These are phyloP conservation scores for Thraustochytrium striatum DNA, from an alignment of 352 stramenopile species.

Conservation along the genomic window DNA sequence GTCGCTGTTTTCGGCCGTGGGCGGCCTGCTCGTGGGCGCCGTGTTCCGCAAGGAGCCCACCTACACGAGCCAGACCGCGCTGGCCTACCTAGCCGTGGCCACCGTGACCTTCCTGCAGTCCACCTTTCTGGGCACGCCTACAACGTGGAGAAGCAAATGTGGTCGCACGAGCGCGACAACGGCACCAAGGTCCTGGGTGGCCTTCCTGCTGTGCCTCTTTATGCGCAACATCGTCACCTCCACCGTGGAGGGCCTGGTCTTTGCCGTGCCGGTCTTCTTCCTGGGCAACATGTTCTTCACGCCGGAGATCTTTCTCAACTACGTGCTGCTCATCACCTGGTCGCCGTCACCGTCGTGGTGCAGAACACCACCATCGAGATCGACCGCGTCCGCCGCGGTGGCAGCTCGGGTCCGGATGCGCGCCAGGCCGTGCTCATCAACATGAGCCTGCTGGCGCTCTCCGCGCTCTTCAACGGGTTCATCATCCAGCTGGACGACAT, in stretches of 20 bases:
- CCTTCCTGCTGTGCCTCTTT: constrained; percentile 40
- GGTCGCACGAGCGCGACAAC: not conserved
- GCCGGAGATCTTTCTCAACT: not conserved
- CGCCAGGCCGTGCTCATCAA: constrained; percentile 38
- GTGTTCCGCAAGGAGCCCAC: constrained; percentile 5
- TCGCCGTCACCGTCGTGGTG: not conserved
- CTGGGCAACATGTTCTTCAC: constrained; percentile 18
- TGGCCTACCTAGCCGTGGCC: constrained; percentile 9
- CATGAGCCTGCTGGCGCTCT: constrained; percentile 34
- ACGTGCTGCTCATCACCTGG: constrained; percentile 40
- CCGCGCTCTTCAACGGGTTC: constrained; percentile 38
- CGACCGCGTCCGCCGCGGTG: constrained; percentile 20
- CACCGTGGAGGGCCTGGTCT: constrained; percentile 31
- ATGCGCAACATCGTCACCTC: constrained; percentile 23
- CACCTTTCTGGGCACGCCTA: constrained; percentile 43
- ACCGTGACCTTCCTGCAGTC: constrained; percentile 32
- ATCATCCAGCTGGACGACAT: constrained; percentile 48
- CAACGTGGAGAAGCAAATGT: constrained; percentile 37
- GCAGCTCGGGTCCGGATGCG: not conserved
- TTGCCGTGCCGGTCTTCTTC: constrained; percentile 34
- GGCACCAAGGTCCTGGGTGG: not conserved
- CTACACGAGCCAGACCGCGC: constrained; percentile 23
- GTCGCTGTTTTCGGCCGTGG: constrained; percentile 1
- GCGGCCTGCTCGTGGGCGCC: constrained; percentile 27
- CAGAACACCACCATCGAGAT: constrained; percentile 49